Base-by-base conservation (phyloP, 2,329 filamentous ascomycete species). In the Leptoxyphium fumago region DNA sequence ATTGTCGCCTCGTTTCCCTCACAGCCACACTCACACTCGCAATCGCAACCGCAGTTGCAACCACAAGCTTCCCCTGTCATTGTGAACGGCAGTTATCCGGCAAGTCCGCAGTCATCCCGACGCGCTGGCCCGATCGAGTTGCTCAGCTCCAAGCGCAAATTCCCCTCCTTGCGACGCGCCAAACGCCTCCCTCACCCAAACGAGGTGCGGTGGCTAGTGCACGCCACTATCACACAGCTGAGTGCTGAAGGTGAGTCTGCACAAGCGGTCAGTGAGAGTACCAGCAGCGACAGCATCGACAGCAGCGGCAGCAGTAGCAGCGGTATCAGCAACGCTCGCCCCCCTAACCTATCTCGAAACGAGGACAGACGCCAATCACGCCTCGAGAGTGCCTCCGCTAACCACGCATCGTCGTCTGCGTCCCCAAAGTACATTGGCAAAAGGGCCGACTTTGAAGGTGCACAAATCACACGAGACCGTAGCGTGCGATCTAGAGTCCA, bases 171-270 rank as follows among this genome's bases (percentile, higher is more conserved):
- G 30, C 52, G 49, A 43, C 51, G 42, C 29, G 54, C 58, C 28
- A 60, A 59, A 43, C 50, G 58, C 39, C 52, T 61, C 34, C 58
- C 58, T 4, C 51, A 45, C 26, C 38, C 43, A 14, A 46, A 46
- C 14, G 43, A 47, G 26, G 51, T 45, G n/a, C 15, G 52, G 29
- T 60, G 56, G 57, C 52, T 55, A 39, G 57, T 61, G 11, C 56
- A 57, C 38, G 58, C 58, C 32, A 54, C 49, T 10, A 52, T 61
- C 2, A 51, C 55, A 41, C 49, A 55, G 32, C 46, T 46, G 40
- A 13, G 30, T 6, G 42, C 43, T 29, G 40, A 21, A 26, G 21
- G 21, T 26, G 21, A 26, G 21, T 26, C 21, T 42, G 43, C 39
- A 6, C 26, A 21, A 11, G 18, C 21, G 2, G 41, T 40, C 9